Base-by-base conservation (phyloP, 805 yeast genomes). In the Zygotorulaspora sp. region DNA sequence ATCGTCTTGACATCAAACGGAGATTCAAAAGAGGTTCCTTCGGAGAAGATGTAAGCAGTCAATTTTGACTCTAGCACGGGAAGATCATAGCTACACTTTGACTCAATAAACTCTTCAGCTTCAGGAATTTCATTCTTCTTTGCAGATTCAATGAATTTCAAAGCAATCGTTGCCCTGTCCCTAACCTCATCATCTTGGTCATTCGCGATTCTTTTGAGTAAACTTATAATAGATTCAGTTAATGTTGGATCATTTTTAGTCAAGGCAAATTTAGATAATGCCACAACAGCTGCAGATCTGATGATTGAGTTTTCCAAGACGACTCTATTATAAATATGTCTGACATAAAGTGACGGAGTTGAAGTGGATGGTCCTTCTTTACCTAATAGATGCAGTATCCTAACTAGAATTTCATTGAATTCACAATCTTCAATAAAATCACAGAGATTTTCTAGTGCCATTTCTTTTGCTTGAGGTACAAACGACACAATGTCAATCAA, bases 361-460 rank as follows among this genome's bases (percentile, higher is more conserved):
- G 81, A 51, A 4, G 96, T 81, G 41, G 72, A 68, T 54, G 98
- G 97, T 44, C 98, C 98, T 63, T 89, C 95, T 49, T 80, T 84
- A 59, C 98, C 98, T 48, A 92, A 74, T 45, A 90, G 65, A 65
- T 89, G 96, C 62, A 92, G 72, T 41, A 92, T 81, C 58, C 97
- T 78, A n/a, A 89, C 95, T 18, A 94, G 78, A 45, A 92, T 77
- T 65, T 88, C 96, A 20, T 96, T 84, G 67, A 74, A 90, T 67
- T 92, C 98, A 68, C 97, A 92, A 70, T 92, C 98, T 66, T 92
- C 98, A 54, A 92, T 92, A 58, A 88, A 89, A 64, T 92, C 98
- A 72, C 97, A 88, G 53, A 92, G 72, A 62, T 82, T 82, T 66
- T 84, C 87, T 55, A 92, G 70, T 15, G 96, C 95, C 33, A 75